Evolutionary conservation across 345 rosid genomes (phyloP), one percentile per base, ranked within the genome.

Genomic region (Draba incana): DNA sequence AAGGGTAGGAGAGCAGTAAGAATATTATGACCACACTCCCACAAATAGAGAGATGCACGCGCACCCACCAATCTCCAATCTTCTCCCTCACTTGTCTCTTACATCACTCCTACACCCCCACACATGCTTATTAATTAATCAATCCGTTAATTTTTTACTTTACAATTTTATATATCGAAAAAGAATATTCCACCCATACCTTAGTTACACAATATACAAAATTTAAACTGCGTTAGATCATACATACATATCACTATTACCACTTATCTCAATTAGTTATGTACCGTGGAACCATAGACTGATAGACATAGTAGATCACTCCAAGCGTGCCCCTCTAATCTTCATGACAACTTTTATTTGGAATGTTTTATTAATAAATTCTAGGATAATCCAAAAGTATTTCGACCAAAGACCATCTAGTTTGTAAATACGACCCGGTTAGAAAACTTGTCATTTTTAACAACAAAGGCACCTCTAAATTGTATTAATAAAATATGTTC

Each of bases 31-130:
- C 86, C 86, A 80, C 88, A 81, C 71, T 80, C 81, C 86, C 87
- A 80, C 85, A 60, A 70, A 74, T 72, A 74, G 57, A 47, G 71
- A 46, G 67, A 76, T 72, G 89, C 92, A 86, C 80, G 91, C 91
- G 95, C 88, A 86, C 62, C 83, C 89, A 86, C 86, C 84, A 73
- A 84, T 77, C 84, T 76, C 86, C 84, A 73, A 84, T 77, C 84
- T 76, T 75, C 52, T 44, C 42, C 47, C 61, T 69, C 49, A 67
- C 70, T 65, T 45, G 42, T 37, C 77, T 57, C 41, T 59, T 61
- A 54, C 71, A 38, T 75, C 74, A 75, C 78, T 62, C 45, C 51
- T 33, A 33, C 67, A 30, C 68, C 27, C 43, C 27, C 43, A 52
- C 78, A 67, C 47, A 45, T 46, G 43, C 45, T 68, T 61, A 27